These are phyloP conservation scores for Claviceps sp. DNA, from an alignment of 2,329 filamentous ascomycete genomes.

Conservation along the genomic window DNA sequence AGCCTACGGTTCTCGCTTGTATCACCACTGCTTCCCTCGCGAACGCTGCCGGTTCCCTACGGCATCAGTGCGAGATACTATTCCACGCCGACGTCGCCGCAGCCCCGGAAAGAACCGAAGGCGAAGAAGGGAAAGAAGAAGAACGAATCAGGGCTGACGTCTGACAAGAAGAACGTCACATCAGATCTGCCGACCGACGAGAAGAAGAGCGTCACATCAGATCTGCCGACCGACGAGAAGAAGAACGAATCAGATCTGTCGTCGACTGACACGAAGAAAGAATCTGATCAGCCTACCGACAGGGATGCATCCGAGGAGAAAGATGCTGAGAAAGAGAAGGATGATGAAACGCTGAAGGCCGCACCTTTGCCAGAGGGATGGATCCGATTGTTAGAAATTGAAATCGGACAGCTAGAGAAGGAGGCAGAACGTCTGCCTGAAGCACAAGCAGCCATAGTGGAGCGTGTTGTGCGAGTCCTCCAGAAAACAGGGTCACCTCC, in stretches of 20 bases:
- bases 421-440: slow-evolving; percentile 50
- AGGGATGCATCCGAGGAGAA: too few relatives aligned
- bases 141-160: slow-evolving; percentile 10
- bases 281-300: too few relatives aligned
- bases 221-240: too few relatives aligned
- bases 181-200: too few relatives aligned
- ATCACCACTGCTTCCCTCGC: slow-evolving; percentile 20
- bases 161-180: slow-evolving; percentile 5
- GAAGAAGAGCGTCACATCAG: too few relatives aligned
- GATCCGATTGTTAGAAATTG: slow-evolving; percentile 31
- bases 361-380: slow-evolving; percentile 31
- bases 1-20: slow-evolving; percentile 23
- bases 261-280: too few relatives aligned
- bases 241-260: too few relatives aligned
- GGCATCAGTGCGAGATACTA: slow-evolving; percentile 22
- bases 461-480: slow-evolving; percentile 47
- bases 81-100: slow-evolving; percentile 24
- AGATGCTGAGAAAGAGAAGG: too few relatives aligned
- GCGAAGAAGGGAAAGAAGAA: slow-evolving; percentile 15
- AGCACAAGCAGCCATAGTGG: slow-evolving; percentile 45
- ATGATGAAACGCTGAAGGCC: slow-evolving; percentile 11
- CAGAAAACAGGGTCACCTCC: slow-evolving; percentile 55
- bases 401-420: slow-evolving; percentile 40
- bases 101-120: slow-evolving; percentile 22
- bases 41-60: slow-evolving; percentile 22